These are phyloP conservation scores for Argentina anserina DNA, from an alignment of 306 rosid species.

Conservation along the genomic window DNA sequence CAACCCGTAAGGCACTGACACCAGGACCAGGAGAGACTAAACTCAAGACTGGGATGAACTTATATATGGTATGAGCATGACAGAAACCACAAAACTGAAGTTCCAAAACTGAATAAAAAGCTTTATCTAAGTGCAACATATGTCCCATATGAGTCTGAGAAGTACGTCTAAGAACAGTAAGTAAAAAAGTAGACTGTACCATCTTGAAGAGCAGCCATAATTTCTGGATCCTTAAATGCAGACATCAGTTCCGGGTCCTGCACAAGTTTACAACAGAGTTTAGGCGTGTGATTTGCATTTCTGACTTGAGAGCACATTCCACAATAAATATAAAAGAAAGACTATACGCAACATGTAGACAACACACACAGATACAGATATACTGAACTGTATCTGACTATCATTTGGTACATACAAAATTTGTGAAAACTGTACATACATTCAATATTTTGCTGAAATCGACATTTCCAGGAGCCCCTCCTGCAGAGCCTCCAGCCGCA, in stretches of 20 bases:
- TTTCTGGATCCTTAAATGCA: slow-evolving; percentile 84
- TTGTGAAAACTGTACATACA: slow-evolving; percentile 24
- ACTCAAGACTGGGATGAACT: neutral
- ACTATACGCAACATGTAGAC: neutral
- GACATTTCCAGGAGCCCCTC: slow-evolving; percentile 84
- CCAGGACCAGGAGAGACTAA: neutral
- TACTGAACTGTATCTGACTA: neutral
- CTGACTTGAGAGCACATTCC: neutral
- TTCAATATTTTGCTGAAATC: slow-evolving; percentile 86
- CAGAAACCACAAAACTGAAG: neutral
- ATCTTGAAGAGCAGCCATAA: slow-evolving; percentile 94
- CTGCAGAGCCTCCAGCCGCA: slow-evolving; percentile 18
- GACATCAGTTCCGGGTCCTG: slow-evolving; percentile 88
- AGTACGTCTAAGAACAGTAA: neutral
- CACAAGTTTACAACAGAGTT: slow-evolving; percentile 7
- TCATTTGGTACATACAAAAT: neutral
- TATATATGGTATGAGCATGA: neutral
- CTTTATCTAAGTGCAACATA: neutral
- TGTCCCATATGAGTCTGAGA: neutral
- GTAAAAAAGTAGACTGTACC: slow-evolving; percentile 39
- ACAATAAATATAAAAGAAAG: neutral
- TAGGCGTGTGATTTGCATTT: neutral
- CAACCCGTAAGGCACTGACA: neutral
- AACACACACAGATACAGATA: neutral
- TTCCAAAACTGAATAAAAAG: neutral